A percentile compares a stretch with the other conserved stretches of the same genome.
Evolutionary conservation across 208 protist species (phyloP).

Genomic region (Ichthyophonus hoferi): DNA sequence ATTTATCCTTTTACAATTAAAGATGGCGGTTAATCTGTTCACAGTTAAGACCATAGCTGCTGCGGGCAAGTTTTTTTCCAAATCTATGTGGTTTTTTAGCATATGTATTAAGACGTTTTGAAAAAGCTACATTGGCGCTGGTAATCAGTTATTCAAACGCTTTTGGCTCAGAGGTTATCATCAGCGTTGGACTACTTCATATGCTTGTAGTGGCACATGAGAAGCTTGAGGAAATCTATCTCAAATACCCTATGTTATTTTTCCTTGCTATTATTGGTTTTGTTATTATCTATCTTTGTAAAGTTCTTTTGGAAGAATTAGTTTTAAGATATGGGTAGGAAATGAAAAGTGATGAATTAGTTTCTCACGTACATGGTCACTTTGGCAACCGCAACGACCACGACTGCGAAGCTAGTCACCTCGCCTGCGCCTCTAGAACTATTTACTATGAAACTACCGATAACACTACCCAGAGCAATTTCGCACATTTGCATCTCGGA

Average conservation of each 20-base stretch:
- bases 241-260: constrained; percentile 7
- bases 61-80: background rate
- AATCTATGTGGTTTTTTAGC: background rate
- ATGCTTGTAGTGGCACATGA: constrained; percentile 12
- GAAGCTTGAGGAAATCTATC: background rate
- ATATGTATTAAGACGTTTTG: background rate
- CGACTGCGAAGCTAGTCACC: too few relatives aligned
- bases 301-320: constrained; percentile 21
- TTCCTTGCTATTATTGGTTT: constrained; percentile 14
- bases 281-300: constrained; percentile 7
- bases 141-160: constrained; percentile 13
- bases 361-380: too few relatives aligned
- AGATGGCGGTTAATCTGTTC: too few relatives aligned
- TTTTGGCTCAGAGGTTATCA: constrained; percentile 7
- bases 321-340: too few relatives aligned
- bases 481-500: too few relatives aligned
- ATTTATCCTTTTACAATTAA: too few relatives aligned
- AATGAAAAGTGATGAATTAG: too few relatives aligned
- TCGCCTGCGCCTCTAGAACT: too few relatives aligned
- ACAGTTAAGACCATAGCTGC: constrained; percentile 4
- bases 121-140: background rate
- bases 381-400: too few relatives aligned
- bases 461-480: too few relatives aligned
- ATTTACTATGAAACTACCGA: too few relatives aligned
- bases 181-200: constrained; percentile 14